These are phyloP conservation scores for Dillenia turbinata DNA, from an alignment of 164 flowering plant species.

Conservation along the genomic window DNA sequence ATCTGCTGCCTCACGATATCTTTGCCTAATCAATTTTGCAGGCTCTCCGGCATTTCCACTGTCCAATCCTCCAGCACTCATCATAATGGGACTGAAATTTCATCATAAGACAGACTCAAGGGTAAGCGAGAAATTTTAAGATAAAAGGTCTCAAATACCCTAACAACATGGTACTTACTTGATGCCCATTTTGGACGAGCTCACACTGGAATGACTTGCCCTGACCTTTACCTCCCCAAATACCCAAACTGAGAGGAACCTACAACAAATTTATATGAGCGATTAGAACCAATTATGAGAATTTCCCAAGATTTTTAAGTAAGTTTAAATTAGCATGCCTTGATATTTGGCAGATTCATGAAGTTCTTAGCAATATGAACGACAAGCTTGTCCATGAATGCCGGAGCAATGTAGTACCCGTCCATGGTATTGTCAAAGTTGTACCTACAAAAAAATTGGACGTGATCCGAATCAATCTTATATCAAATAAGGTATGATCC, in stretches of 20 bases:
- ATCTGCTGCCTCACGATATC: constrained; percentile 52
- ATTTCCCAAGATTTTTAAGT: not conserved
- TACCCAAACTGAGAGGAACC: constrained; percentile 56
- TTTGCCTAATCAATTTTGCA: constrained; percentile 41
- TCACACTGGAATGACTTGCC: constrained; percentile 70
- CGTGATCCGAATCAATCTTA: too few relatives aligned
- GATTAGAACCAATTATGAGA: not conserved
- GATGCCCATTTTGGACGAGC: constrained; percentile 54
- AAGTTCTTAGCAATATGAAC: constrained; percentile 61
- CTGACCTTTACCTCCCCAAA: constrained; percentile 72
- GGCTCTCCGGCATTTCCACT: constrained; percentile 55
- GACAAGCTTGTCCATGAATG: constrained; percentile 65
- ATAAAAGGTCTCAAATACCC: too few relatives aligned
- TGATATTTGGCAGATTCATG: constrained; percentile 54
- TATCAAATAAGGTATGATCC: not conserved
- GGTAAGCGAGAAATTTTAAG: not conserved
- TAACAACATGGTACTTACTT: constrained; percentile 19
- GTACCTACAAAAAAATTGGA: constrained; percentile 21
- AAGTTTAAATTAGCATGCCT: constrained; percentile 20
- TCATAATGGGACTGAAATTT: constrained; percentile 40
- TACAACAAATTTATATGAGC: constrained; percentile 10
- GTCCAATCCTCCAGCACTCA: constrained; percentile 50
- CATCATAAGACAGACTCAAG: not conserved
- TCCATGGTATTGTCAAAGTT: constrained; percentile 46
- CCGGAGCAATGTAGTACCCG: constrained; percentile 58